Evolutionary conservation across 768 basidiomycete genomes (phyloP).

Genomic region (Russula griseocarnosa): DNA sequence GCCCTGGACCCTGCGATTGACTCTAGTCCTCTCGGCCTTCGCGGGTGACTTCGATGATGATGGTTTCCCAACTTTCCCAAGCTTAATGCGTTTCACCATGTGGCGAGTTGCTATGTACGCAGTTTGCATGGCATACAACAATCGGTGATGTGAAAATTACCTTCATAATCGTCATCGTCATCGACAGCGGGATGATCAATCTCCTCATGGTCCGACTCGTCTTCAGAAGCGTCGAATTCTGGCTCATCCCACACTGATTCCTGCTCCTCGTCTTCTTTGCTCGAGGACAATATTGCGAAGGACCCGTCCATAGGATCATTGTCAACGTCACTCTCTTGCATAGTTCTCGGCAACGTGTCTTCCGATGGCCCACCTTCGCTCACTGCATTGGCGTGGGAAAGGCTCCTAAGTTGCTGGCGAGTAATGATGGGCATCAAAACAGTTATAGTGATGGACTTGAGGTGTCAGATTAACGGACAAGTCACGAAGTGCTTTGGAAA

Average conservation of each 20-base stretch:
- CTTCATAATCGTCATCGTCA: conserved; percentile 1
- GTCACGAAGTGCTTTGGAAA: not conserved
- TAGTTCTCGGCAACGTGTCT: not conserved
- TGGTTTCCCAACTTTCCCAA: not conserved
- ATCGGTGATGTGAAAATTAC: not conserved
- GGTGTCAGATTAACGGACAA: not conserved
- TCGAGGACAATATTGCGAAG: conserved; percentile 3
- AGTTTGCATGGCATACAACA: not conserved
- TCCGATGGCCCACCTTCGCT: not conserved
- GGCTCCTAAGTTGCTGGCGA: conserved; percentile 9
- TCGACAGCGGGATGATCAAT: not conserved
- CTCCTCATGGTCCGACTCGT: conserved; percentile 1
- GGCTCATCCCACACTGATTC: conserved; percentile 1
- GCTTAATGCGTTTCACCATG: conserved; percentile 16
- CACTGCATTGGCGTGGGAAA: not conserved
- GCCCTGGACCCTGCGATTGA: conserved; percentile 13
- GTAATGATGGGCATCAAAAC: conserved; percentile 18
- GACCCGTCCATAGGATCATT: conserved; percentile 16
- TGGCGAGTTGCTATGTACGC: not conserved
- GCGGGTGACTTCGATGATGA: conserved; percentile 4
- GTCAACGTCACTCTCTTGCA: conserved; percentile 2
- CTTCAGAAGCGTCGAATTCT: conserved; percentile 5
- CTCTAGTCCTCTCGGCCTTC: conserved; percentile 1
- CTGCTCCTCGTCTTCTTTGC: not conserved
- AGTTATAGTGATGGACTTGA: not conserved